phyloP scores from a whole-genome alignment of 2,329 filamentous ascomycete species.

The Lasiodiplodia sp. region DNA sequence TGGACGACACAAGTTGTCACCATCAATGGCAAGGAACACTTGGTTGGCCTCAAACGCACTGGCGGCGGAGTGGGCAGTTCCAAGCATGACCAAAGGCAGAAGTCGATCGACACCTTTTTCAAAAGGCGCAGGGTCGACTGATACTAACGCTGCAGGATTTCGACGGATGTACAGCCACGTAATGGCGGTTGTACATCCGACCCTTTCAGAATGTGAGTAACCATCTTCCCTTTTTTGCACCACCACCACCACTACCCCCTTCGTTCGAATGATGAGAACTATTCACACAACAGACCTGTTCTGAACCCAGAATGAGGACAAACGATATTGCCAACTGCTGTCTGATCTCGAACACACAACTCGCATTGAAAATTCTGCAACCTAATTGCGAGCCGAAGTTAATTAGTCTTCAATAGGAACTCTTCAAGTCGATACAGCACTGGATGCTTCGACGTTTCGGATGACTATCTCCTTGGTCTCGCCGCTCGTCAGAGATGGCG shows the following conservation, averaged over 20 bases:
- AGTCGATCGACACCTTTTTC: slow-evolving; percentile 80
- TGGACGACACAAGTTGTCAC: slow-evolving; percentile 62
- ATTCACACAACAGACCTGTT: slow-evolving; percentile 83
- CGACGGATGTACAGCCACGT: not conserved
- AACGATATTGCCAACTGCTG: slow-evolving; percentile 80
- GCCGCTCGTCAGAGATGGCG: not conserved
- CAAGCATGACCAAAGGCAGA: slow-evolving; percentile 76
- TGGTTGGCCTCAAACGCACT: slow-evolving; percentile 77
- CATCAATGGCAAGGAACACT: slow-evolving; percentile 75
- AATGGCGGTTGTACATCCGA: slow-evolving; percentile 1
- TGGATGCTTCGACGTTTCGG: not conserved
- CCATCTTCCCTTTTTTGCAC: slow-evolving; percentile 29
- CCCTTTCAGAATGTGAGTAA: slow-evolving; percentile 37
- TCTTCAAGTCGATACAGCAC: not conserved
- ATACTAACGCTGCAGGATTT: slow-evolving; percentile 28
- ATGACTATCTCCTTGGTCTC: not conserved
- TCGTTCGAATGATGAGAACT: slow-evolving; percentile 62
- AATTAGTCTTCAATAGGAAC: not conserved
- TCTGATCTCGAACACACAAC: slow-evolving; percentile 63
- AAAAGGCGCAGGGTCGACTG: slow-evolving; percentile 60
- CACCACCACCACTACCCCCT: slow-evolving; percentile 27
- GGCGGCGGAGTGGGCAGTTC: slow-evolving; percentile 83
- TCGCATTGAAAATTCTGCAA: not conserved
- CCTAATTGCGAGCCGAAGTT: not conserved
- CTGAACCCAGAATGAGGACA: slow-evolving; percentile 75